Conservation (phyloP, 2,329 filamentous ascomycete species). For the Rhytidhysteron rufulum region DNA sequence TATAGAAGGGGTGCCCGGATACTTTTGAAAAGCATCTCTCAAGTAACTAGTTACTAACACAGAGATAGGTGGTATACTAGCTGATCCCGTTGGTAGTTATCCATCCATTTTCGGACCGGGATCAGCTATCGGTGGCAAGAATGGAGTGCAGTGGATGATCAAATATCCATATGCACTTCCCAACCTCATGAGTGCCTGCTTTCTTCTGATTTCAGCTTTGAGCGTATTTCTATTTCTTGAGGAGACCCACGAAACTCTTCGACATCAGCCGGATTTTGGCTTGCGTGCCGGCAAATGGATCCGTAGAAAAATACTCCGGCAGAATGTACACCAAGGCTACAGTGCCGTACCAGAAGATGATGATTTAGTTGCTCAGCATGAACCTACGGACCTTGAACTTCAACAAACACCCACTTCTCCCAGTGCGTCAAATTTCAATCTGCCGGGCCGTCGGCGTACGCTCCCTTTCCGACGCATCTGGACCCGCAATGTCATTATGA, state of each 20-base stretch:
- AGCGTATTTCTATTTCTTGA: constrained; percentile 63
- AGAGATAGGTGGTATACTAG: constrained; percentile 63
- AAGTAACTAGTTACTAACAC: constrained; percentile 19
- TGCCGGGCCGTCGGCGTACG: constrained; percentile 22
- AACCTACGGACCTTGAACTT: constrained; percentile 16
- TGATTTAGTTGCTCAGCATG: not conserved
- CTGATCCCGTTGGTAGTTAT: constrained; percentile 61
- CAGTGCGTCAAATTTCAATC: constrained; percentile 8
- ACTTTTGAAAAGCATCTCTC: too few species aligned
- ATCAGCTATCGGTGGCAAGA: constrained; percentile 52
- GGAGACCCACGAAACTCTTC: constrained; percentile 49
- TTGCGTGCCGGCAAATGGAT: constrained; percentile 38
- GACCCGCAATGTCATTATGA: constrained; percentile 44
- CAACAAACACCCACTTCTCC: constrained; percentile 25
- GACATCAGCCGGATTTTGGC: constrained; percentile 39
- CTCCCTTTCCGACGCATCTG: constrained; percentile 46
- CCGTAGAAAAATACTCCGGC: constrained; percentile 27
- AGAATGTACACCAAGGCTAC: constrained; percentile 25
- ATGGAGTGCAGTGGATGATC: constrained; percentile 61
- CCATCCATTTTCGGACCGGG: constrained; percentile 60
- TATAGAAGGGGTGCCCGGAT: too few species aligned
- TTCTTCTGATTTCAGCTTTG: constrained; percentile 54
- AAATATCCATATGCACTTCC: constrained; percentile 67
- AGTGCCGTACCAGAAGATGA: constrained; percentile 24
- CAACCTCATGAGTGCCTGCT: constrained; percentile 61